These are phyloP conservation scores for Taiwanofungus camphoratus DNA, from an alignment of 1,284 basidiomycete genomes.

Conservation along the genomic window DNA sequence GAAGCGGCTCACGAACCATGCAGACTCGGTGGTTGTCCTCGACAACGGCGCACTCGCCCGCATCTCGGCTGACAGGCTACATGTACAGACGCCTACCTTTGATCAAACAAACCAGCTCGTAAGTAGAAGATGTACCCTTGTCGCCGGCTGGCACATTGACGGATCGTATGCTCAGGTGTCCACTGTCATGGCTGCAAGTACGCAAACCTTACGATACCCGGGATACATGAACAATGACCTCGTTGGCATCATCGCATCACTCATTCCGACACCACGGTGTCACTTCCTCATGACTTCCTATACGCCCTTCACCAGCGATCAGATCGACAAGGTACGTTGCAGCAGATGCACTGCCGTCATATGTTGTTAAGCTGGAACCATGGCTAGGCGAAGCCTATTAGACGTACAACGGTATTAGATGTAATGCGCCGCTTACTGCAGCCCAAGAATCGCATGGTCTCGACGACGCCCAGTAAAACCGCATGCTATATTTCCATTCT, in stretches of 20 bases:
- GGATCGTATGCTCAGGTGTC: slow-evolving; percentile 59
- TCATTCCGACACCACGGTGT: slow-evolving; percentile 98
- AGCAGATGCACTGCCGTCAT: background rate
- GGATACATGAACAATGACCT: slow-evolving; percentile 99
- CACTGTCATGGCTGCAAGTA: slow-evolving; percentile 96
- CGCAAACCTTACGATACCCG: slow-evolving; percentile 95
- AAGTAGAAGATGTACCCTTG: slow-evolving; percentile 17
- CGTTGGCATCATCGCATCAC: slow-evolving; percentile 93
- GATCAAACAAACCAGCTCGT: slow-evolving; percentile 95
- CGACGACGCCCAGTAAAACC: slow-evolving; percentile 86
- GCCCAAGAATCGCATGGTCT: slow-evolving; percentile 98
- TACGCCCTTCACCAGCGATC: slow-evolving; percentile 96
- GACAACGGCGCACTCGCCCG: slow-evolving; percentile 94
- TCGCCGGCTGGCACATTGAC: background rate
- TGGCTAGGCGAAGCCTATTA: slow-evolving; percentile 46
- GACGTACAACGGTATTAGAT: slow-evolving; percentile 93
- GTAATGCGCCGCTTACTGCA: slow-evolving; percentile 98
- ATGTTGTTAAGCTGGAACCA: background rate
- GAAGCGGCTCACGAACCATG: slow-evolving; percentile 93
- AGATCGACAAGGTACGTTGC: slow-evolving; percentile 77
- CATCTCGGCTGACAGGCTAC: slow-evolving; percentile 88
- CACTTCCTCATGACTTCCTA: slow-evolving; percentile 99
- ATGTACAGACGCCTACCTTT: slow-evolving; percentile 88
- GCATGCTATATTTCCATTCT: slow-evolving; percentile 97
- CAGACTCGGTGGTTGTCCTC: slow-evolving; percentile 95